Evolutionary conservation across 2,329 filamentous ascomycete species (phyloP), one percentile per base, ranked within the genome.

Genomic region (Coniochaeta prunicola): DNA sequence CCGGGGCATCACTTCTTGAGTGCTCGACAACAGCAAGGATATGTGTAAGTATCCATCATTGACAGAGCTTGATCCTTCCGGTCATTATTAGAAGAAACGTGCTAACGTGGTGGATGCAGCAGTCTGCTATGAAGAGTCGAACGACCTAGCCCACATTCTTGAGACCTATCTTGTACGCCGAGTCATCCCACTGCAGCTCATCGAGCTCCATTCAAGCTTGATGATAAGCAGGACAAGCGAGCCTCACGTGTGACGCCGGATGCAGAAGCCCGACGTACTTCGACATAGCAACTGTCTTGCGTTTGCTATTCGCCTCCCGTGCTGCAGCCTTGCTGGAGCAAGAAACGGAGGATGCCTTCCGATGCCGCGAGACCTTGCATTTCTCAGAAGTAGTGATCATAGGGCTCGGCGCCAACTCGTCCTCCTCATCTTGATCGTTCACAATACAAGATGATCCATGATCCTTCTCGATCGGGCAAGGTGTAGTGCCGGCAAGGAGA

Each of bases 141-240:
- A 2, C 40, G 30, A 21, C 6, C 45, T 50, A 50, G 45, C 45
- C 17, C 45, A 30, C 10, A 9, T 30, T 30, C 21, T 50, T 26
- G 40, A 21, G 40, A 10, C 58, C 58, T 8, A 60, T 56, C 15
- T 56, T 61, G n/a, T 64, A 60, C 40, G 21, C 30, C 8, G 56
- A 55, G 21, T 50, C 45, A 21, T 50, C 45, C 68, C 61, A 73
- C 59, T 71, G 70, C 48, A 75, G 61, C 61, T 76, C 73, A 42
- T 75, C 73, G 21, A 66, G 59, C 19, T 73, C 70, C 60, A 69
- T 58, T 50, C 45, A 50, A 50, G 45, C 45, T 13, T 28, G 45
- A 50, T 30, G 45, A 50, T 50, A 50, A 9, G 45, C 45, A 19
- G 45, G 21, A 17, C 24, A 50, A 50, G 45, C 45, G 24, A 50